Evolutionary conservation across 2,329 filamentous ascomycete genomes (phyloP).

Genomic region (Monilinia laxa): DNA sequence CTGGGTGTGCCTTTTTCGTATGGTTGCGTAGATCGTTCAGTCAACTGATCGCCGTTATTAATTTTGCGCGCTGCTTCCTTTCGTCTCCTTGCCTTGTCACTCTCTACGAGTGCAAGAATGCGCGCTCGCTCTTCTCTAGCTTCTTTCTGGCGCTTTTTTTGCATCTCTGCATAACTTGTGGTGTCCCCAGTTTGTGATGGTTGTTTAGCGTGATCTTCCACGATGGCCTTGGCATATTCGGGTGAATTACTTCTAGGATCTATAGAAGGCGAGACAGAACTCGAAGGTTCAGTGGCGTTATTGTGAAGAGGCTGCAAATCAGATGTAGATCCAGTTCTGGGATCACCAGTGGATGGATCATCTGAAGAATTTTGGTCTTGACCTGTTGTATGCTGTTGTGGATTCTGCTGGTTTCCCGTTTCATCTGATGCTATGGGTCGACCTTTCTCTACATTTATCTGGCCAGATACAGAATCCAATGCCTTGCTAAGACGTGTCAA

Average conservation of each 20-base stretch:
- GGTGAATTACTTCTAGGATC: not conserved
- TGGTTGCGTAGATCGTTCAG: not conserved
- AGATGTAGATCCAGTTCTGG: not conserved
- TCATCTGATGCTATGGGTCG: not conserved
- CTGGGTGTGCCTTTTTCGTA: slow-evolving; percentile 19
- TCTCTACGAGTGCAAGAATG: slow-evolving; percentile 72
- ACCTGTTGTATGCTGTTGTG: slow-evolving; percentile 4
- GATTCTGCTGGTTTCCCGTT: not conserved
- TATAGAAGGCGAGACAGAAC: not conserved
- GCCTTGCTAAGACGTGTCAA: slow-evolving; percentile 52
- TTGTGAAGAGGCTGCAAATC: not conserved
- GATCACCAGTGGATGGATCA: not conserved
- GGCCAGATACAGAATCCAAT: slow-evolving; percentile 23
- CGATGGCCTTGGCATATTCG: not conserved
- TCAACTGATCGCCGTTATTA: slow-evolving; percentile 35
- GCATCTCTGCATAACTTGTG: slow-evolving; percentile 51
- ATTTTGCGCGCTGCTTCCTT: slow-evolving; percentile 53
- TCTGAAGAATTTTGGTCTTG: not conserved
- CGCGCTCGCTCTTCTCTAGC: slow-evolving; percentile 67
- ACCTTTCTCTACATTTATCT: not conserved
- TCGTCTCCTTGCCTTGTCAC: slow-evolving; percentile 69
- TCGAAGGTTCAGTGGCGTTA: not conserved
- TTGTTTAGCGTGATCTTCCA: not conserved
- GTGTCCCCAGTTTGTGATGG: slow-evolving; percentile 40
- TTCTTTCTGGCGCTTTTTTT: slow-evolving; percentile 63